A percentile compares a stretch with the other conserved stretches of the same genome.
phyloP scores from a whole-genome alignment of 2,329 filamentous ascomycete species.

The Aspergillus sojae region DNA sequence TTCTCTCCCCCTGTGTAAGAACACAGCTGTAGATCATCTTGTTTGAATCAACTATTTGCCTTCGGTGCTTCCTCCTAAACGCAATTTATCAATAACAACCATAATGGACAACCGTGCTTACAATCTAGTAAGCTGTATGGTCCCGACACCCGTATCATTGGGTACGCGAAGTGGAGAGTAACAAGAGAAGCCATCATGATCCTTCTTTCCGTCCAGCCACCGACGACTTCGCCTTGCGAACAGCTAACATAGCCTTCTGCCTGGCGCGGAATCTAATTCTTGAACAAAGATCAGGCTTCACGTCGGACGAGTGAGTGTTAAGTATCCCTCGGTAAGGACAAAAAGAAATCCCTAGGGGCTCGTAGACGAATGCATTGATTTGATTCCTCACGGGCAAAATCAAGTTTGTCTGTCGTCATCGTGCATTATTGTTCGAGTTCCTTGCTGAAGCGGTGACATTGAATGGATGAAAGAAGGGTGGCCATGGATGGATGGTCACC shows the following conservation, averaged over 20 bases:
- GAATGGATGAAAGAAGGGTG: neutral
- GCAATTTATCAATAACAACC: neutral
- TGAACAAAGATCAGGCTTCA: neutral
- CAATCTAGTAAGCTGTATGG: neutral
- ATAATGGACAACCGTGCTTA: neutral
- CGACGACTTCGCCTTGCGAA: neutral
- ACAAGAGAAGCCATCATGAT: neutral
- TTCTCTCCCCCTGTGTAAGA: neutral
- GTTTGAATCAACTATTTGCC: constrained; percentile 1
- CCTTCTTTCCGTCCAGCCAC: neutral
- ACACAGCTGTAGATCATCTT: constrained; percentile 2
- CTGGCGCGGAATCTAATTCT: neutral
- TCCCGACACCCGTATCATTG: constrained; percentile 3
- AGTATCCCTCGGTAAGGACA: neutral
- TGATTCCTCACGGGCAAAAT: neutral
- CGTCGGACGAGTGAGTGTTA: neutral
- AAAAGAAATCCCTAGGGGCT: neutral
- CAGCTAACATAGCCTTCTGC: neutral
- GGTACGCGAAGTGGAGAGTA: constrained; percentile 6
- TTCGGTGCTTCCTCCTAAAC: neutral
- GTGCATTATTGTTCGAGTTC: neutral
- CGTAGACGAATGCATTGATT: neutral
- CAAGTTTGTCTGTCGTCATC: constrained; percentile 1
- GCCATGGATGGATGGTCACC: neutral
- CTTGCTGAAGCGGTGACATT: neutral